Evolutionary conservation across 805 yeast genomes (phyloP).

Genomic region (Ogataea polymorpha): DNA sequence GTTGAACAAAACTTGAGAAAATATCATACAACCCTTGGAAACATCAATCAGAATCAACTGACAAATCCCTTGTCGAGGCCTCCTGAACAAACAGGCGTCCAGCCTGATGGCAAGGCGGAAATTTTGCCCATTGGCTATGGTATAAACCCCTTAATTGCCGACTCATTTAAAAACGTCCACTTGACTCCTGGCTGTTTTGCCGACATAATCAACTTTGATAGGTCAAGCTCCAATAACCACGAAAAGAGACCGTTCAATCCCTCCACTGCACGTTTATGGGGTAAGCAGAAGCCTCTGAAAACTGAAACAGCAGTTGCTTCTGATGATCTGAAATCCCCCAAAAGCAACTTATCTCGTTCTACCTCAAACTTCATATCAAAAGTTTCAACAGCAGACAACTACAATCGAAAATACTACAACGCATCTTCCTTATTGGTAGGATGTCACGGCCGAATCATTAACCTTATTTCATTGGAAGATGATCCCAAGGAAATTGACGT

Average conservation of each 20-base stretch:
- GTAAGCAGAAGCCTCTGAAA: constrained; percentile 9
- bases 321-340: constrained; percentile 30
- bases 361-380: constrained; percentile 36
- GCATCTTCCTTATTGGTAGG: constrained; percentile 37
- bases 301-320: constrained; percentile 7
- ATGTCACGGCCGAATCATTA: constrained; percentile 49
- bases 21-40: constrained; percentile 35
- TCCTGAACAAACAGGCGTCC: constrained; percentile 32
- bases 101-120: constrained; percentile 33
- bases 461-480: constrained; percentile 39
- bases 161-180: constrained; percentile 50
- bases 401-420: constrained; percentile 28
- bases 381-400: constrained; percentile 31
- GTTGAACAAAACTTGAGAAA: constrained; percentile 41
- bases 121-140: constrained; percentile 47
- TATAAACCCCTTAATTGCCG: constrained; percentile 50
- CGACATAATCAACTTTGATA: constrained; percentile 23
- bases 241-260: background rate
- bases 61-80: constrained; percentile 39
- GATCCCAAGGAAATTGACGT: constrained; percentile 40
- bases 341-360: constrained; percentile 28
- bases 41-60: constrained; percentile 36
- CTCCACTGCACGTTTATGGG: constrained; percentile 11
- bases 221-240: background rate
- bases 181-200: constrained; percentile 53